Percentiles rank a stretch among this genome's conserved stretches.
phyloP scores from a whole-genome alignment of 305 asterid genomes.

The Fraxinus velutina region DNA sequence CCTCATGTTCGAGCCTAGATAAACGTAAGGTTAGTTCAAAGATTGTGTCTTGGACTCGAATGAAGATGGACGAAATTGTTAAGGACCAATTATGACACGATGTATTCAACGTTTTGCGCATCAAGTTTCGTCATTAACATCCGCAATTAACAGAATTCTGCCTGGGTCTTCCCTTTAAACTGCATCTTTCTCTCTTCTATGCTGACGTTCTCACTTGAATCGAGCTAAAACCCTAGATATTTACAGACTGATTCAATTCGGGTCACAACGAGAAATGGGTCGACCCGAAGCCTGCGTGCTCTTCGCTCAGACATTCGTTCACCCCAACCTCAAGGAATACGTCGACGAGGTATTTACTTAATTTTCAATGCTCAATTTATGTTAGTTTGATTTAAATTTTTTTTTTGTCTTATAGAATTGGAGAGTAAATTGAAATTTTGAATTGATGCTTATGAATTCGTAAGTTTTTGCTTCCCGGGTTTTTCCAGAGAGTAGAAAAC shows the following conservation, averaged over 20 bases:
- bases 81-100: background rate
- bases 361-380: background rate
- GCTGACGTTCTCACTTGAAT: background rate
- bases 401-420: background rate
- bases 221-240: background rate
- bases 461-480: background rate
- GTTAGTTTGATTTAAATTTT: background rate
- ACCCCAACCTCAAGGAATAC: constrained; percentile 65
- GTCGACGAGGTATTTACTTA: constrained; percentile 74
- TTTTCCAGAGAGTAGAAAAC: background rate
- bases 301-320: constrained; percentile 82
- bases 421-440: background rate
- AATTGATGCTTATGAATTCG: background rate
- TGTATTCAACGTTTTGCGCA: background rate
- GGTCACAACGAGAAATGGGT: constrained; percentile 45
- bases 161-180: background rate
- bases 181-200: background rate
- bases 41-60: background rate
- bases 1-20: no score
- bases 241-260: background rate
- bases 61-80: background rate
- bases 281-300: constrained; percentile 89
- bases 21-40: no score
- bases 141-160: background rate
- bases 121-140: background rate